phyloP scores from a whole-genome alignment of 2,329 filamentous ascomycete genomes.

The Fusarium sp. region DNA sequence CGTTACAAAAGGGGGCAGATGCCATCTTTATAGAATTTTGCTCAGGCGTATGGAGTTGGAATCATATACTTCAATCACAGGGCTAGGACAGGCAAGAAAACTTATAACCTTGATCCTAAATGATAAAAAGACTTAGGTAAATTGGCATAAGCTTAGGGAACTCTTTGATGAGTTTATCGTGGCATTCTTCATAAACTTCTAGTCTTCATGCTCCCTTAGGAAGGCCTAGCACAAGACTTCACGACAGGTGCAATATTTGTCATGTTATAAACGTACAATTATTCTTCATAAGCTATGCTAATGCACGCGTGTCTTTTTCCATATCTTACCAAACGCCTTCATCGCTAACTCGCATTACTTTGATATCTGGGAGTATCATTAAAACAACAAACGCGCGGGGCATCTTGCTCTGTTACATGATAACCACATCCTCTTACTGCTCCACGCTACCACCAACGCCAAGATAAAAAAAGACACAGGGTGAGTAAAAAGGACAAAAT shows the following conservation, averaged over 20 bases:
- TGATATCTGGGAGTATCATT: conserved; percentile 10
- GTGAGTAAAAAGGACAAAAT: background rate
- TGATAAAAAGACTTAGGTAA: background rate
- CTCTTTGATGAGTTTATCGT: too few species aligned
- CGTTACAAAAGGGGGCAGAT: background rate
- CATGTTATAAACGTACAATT: background rate
- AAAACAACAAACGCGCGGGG: conserved; percentile 9
- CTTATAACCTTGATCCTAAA: background rate
- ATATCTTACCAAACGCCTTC: conserved; percentile 35
- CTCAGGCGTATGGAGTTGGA: conserved; percentile 36
- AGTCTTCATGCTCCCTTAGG: too few species aligned
- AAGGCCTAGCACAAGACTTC: background rate
- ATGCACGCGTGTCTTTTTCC: conserved; percentile 22
- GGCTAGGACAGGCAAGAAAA: too few species aligned
- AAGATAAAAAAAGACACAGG: conserved; percentile 6
- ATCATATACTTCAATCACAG: background rate
- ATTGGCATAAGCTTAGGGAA: background rate
- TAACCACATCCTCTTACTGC: conserved; percentile 16
- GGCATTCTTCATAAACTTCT: background rate
- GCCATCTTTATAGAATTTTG: background rate
- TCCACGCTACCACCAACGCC: conserved; percentile 42
- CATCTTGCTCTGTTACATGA: conserved; percentile 1
- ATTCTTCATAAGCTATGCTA: conserved; percentile 23
- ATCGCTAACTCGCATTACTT: conserved; percentile 20
- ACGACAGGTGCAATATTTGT: background rate